These are phyloP conservation scores for Phytophthora macrochlamydospora DNA, from an alignment of 352 stramenopile genomes.

Conservation along the genomic window DNA sequence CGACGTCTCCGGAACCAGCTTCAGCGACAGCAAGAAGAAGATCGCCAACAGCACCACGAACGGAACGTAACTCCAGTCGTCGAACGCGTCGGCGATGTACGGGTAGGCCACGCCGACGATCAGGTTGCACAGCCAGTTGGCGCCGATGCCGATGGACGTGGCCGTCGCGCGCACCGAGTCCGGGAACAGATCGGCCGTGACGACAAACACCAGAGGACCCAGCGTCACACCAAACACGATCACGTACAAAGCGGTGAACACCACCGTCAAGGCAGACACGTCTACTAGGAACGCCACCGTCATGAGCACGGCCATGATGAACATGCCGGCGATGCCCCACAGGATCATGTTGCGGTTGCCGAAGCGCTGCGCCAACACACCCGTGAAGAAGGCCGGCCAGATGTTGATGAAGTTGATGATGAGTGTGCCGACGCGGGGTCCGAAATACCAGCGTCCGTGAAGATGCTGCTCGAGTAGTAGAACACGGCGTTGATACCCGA, in stretches of 20 bases:
- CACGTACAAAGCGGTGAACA: slow-evolving; percentile 27
- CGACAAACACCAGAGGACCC: slow-evolving; percentile 19
- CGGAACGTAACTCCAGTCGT: slow-evolving; percentile 46
- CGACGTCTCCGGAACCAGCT: slow-evolving; percentile 55
- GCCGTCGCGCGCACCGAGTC: slow-evolving; percentile 27
- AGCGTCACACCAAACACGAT: slow-evolving; percentile 17
- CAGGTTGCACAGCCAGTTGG: slow-evolving; percentile 58
- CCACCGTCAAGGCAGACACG: slow-evolving; percentile 32
- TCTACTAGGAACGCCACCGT: slow-evolving; percentile 30
- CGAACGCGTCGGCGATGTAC: slow-evolving; percentile 45
- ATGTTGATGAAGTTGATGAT: slow-evolving; percentile 27
- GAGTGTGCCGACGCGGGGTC: slow-evolving; percentile 12
- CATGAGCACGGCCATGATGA: slow-evolving; percentile 27
- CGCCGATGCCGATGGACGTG: slow-evolving; percentile 43
- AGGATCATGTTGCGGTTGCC: slow-evolving; percentile 49
- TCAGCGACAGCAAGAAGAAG: slow-evolving; percentile 44
- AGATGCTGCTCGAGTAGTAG: slow-evolving; percentile 19
- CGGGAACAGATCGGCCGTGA: slow-evolving; percentile 24
- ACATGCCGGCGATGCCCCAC: slow-evolving; percentile 39
- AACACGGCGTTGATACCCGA: slow-evolving; percentile 51
- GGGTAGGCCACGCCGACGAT: slow-evolving; percentile 57
- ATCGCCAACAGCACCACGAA: slow-evolving; percentile 50
- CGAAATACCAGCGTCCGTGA: slow-evolving; percentile 18
- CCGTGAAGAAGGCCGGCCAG: slow-evolving; percentile 18
- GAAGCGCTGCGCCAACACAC: slow-evolving; percentile 46